Evolutionary conservation across 1,139 yeast genomes (phyloP).

Genomic region (Wickerhamomyces sp.): DNA sequence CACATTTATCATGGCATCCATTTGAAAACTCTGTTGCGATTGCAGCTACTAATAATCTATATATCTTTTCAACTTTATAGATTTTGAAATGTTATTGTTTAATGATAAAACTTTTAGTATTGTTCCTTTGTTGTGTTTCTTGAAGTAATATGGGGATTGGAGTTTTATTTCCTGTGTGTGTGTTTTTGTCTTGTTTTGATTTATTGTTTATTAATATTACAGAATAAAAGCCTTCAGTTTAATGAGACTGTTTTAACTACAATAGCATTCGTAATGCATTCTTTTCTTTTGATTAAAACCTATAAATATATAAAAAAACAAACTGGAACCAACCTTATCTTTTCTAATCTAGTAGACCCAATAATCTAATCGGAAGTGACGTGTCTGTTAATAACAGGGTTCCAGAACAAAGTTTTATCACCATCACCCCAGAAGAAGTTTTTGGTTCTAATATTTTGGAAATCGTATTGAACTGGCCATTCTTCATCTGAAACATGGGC

Average conservation of each 20-base stretch:
- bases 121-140: not conserved
- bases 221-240: not conserved
- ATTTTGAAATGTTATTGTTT: not conserved
- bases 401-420: slow-evolving; percentile 96
- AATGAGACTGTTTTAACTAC: too few relatives aligned
- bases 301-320: not conserved
- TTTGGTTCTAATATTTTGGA: slow-evolving; percentile 81
- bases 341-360: not conserved
- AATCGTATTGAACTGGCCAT: slow-evolving; percentile 88
- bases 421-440: slow-evolving; percentile 99
- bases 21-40: slow-evolving; percentile 93
- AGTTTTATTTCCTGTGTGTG: too few relatives aligned
- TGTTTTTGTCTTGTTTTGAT: too few relatives aligned
- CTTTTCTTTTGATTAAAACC: not conserved
- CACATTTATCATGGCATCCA: slow-evolving; percentile 99
- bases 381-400: slow-evolving; percentile 86
- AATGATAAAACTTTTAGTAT: not conserved
- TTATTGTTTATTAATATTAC: not conserved
- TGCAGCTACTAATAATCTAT: slow-evolving; percentile 95
- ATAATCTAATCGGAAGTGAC: slow-evolving; percentile 25
- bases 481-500: slow-evolving; percentile 78
- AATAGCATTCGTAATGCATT: not conserved
- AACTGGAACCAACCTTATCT: too few relatives aligned
- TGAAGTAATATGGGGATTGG: too few relatives aligned
- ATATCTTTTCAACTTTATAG: slow-evolving; percentile 45